A percentile compares a stretch with the other conserved stretches of the same genome.
Evolutionary conservation across 257 asterid species (phyloP).

Genomic region (Solanum rostratum): DNA sequence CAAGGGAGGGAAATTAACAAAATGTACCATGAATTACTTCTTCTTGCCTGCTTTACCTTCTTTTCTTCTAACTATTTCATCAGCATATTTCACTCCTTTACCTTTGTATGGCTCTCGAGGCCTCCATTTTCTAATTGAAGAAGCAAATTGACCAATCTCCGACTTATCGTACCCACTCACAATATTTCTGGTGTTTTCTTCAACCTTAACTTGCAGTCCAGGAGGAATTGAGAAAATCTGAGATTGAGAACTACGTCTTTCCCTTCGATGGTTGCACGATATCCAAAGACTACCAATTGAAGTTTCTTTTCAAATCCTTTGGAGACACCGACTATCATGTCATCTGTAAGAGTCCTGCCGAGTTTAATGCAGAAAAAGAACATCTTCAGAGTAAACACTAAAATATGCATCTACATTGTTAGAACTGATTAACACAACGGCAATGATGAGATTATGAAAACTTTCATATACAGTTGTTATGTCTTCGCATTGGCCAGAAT

Average conservation of each 20-base stretch:
- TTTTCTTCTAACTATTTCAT: slow-evolving; percentile 81
- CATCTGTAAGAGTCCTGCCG: slow-evolving; percentile 83
- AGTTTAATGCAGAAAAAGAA: background rate
- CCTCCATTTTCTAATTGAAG: slow-evolving; percentile 91
- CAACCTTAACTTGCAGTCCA: slow-evolving; percentile 79
- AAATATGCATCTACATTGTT: background rate
- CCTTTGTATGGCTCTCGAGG: slow-evolving; percentile 99
- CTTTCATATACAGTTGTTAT: background rate
- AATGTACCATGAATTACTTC: slow-evolving; percentile 21
- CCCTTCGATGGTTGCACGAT: slow-evolving; percentile 86
- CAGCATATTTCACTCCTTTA: slow-evolving; percentile 90
- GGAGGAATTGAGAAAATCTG: slow-evolving; percentile 73
- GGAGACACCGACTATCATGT: slow-evolving; percentile 95
- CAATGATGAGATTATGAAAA: background rate
- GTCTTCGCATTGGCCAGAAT: background rate
- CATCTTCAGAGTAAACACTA: background rate
- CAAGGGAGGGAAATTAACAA: background rate
- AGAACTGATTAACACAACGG: background rate
- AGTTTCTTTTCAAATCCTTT: slow-evolving; percentile 93
- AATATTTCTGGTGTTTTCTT: slow-evolving; percentile 73
- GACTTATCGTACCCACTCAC: slow-evolving; percentile 88
- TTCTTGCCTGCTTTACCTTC: slow-evolving; percentile 99
- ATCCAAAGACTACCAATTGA: slow-evolving; percentile 86
- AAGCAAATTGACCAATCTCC: slow-evolving; percentile 89
- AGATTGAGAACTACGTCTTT: slow-evolving; percentile 80